Conservation (phyloP, 2,329 filamentous ascomycete species). For the Fusarium cicatricum region DNA sequence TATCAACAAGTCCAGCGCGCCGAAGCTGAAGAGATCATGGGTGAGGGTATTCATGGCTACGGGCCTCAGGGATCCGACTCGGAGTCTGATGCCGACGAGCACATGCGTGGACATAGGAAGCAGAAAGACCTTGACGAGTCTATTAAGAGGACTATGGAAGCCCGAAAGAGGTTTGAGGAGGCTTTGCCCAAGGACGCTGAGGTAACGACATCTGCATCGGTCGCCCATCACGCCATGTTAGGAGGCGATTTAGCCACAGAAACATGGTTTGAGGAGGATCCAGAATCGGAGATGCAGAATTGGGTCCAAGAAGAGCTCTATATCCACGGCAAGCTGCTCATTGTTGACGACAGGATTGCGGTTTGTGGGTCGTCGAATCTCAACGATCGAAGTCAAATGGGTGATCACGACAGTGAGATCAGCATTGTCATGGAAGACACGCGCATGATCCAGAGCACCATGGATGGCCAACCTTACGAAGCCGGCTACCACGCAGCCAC, state of each 20-base stretch:
- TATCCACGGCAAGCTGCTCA: slow-evolving; percentile 89
- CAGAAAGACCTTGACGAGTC: slow-evolving; percentile 49
- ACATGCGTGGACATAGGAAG: slow-evolving; percentile 55
- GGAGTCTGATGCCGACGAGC: slow-evolving; percentile 51
- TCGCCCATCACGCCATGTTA: slow-evolving; percentile 86
- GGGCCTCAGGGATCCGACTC: slow-evolving; percentile 50
- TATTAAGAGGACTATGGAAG: slow-evolving; percentile 52
- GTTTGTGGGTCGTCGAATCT: slow-evolving; percentile 90
- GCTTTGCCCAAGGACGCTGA: slow-evolving; percentile 49
- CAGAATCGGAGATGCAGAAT: slow-evolving; percentile 81
- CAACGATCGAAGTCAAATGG: slow-evolving; percentile 89
- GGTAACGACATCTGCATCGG: slow-evolving; percentile 52
- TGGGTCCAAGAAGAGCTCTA: slow-evolving; percentile 98
- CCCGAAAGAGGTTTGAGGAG: slow-evolving; percentile 62
- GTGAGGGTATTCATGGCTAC: slow-evolving; percentile 71
- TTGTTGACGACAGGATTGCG: slow-evolving; percentile 85
- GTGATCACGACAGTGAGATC: slow-evolving; percentile 89
- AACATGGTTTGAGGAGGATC: slow-evolving; percentile 75
- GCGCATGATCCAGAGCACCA: slow-evolving; percentile 72
- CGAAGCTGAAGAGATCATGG: slow-evolving; percentile 89
- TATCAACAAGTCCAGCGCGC: slow-evolving; percentile 90
- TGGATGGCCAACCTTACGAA: slow-evolving; percentile 80
- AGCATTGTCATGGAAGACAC: slow-evolving; percentile 90
- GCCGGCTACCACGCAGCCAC: slow-evolving; percentile 86
- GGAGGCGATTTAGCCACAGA: slow-evolving; percentile 71